These are phyloP conservation scores for Calonectria pauciramosa DNA, from an alignment of 2,329 filamentous ascomycete genomes.

Conservation along the genomic window DNA sequence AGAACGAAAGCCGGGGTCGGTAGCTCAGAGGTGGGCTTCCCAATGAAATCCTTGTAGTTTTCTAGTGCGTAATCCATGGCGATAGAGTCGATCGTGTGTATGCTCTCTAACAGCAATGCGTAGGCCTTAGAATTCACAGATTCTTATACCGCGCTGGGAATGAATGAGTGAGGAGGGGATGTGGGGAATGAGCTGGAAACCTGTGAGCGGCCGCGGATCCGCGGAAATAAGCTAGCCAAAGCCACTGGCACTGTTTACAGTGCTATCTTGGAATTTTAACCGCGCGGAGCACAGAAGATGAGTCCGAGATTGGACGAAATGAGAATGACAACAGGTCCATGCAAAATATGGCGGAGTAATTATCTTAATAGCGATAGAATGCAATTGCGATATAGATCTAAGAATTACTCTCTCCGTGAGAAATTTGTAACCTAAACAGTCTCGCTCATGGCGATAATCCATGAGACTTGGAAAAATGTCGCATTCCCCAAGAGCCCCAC, in stretches of 20 bases:
- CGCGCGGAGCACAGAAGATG: constrained; percentile 27
- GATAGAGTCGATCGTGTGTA: not conserved
- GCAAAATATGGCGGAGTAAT: not conserved
- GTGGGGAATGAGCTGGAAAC: not conserved
- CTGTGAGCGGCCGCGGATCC: not conserved
- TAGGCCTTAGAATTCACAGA: too few species aligned
- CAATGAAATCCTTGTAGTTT: constrained; percentile 53
- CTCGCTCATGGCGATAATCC: not conserved
- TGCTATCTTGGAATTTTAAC: constrained; percentile 7
- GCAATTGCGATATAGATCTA: not conserved
- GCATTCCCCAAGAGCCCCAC: not conserved
- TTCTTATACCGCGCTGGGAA: not conserved
- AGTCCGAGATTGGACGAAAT: constrained; percentile 4
- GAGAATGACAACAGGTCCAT: not conserved
- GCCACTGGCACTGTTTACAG: not conserved
- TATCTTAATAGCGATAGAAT: not conserved
- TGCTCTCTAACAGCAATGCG: not conserved
- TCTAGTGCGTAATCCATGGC: constrained; percentile 45
- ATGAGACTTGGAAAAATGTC: not conserved
- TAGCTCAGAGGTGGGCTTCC: constrained; percentile 49
- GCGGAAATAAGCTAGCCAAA: not conserved
- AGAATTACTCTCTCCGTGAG: not conserved
- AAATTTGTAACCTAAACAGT: not conserved
- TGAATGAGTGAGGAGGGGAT: constrained; percentile 15
- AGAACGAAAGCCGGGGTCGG: constrained; percentile 57